Evolutionary conservation across 2,329 filamentous ascomycete species (phyloP).

Genomic region (Aspergillus ruber): DNA sequence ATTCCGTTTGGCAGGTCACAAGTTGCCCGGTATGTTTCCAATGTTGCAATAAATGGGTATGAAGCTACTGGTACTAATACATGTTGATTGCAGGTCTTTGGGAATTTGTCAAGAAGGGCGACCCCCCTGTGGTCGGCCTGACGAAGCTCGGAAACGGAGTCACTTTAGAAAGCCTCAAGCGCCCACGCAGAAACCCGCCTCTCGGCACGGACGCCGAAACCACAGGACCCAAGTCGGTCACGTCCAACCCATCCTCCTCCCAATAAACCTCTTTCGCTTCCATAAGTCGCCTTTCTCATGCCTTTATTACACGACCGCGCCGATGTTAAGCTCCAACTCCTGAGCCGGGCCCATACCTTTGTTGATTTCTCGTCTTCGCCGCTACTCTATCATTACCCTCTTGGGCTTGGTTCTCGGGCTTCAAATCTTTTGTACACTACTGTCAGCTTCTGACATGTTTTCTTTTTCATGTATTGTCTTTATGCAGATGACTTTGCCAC

Average conservation of each 20-base stretch:
- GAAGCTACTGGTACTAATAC: constrained; percentile 12
- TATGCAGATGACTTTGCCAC: constrained; percentile 15
- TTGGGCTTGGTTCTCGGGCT: constrained; percentile 30
- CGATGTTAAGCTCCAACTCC: constrained; percentile 47
- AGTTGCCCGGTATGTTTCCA: constrained; percentile 69
- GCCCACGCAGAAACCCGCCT: constrained; percentile 63
- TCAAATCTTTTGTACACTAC: constrained; percentile 35
- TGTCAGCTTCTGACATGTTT: constrained; percentile 28
- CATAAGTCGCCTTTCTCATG: constrained; percentile 6
- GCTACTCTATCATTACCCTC: constrained; percentile 30
- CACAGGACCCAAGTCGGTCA: constrained; percentile 25
- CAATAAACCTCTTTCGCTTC: constrained; percentile 22
- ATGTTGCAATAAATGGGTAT: constrained; percentile 1
- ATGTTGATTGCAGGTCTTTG: constrained; percentile 46
- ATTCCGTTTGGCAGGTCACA: constrained; percentile 87
- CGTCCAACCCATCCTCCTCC: constrained; percentile 29
- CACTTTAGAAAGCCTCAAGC: constrained; percentile 76
- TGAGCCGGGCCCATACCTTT: constrained; percentile 51
- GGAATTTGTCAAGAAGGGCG: constrained; percentile 90
- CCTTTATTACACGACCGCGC: constrained; percentile 5
- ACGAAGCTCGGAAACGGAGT: constrained; percentile 79
- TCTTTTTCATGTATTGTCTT: constrained; percentile 9
- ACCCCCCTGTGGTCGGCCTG: constrained; percentile 81
- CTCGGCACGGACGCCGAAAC: constrained; percentile 25
- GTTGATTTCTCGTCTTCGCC: constrained; percentile 41